Evolutionary conservation across 2,329 filamentous ascomycete species (phyloP), one percentile per base, ranked within the genome.

Genomic region (Neopestalotiopsis sp.): DNA sequence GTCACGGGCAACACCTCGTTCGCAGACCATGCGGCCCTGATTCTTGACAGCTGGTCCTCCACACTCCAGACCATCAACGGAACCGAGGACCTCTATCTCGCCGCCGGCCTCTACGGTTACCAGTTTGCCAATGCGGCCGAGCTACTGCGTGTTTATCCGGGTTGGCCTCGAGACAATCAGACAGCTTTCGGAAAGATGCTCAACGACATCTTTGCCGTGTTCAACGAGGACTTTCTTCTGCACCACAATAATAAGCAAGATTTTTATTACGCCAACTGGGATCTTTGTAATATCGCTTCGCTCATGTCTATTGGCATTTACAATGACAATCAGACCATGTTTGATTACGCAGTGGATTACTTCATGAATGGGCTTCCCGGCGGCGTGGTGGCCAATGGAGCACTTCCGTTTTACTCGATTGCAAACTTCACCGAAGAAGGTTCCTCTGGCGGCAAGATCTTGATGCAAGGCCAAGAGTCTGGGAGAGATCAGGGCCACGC

Each of bases 61-160:
- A 81, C 78, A 1, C 69, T 84, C 4, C 75, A 73, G 0, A 62
- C 65, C 1, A 78, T 84, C 49, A 71, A 68, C 13, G 82, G 82
- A 0, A 78, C 68, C 24, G 72, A 74, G 4, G 82, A 84, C 67
- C 77, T 72, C 24, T 81, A 76, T 67, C 79, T 85, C 3, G 79
- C 80, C 0, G 75, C 81, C 0, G 83, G 84, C 0, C 71, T 85
- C 2, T 82, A 85, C 38, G 83, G 84, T 0, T 84, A 84, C 66
- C 75, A 85, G 69, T 74, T 85, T 12, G 83, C 83, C 17, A 85
- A 85, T 63, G 83, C 80, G 0, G 84, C 78, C 0, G 84, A 85
- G 69, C 74, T 85, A 1, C 73, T 85, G 59, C 74, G 81, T 1
- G 71, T 68, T 24, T 80, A 83, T 65, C 34, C 67, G 5, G 76